A percentile compares a stretch with the other conserved stretches of the same genome.
These are phyloP conservation scores for Suillus subalutaceus DNA, from an alignment of 768 basidiomycete species.

Conservation along the genomic window DNA sequence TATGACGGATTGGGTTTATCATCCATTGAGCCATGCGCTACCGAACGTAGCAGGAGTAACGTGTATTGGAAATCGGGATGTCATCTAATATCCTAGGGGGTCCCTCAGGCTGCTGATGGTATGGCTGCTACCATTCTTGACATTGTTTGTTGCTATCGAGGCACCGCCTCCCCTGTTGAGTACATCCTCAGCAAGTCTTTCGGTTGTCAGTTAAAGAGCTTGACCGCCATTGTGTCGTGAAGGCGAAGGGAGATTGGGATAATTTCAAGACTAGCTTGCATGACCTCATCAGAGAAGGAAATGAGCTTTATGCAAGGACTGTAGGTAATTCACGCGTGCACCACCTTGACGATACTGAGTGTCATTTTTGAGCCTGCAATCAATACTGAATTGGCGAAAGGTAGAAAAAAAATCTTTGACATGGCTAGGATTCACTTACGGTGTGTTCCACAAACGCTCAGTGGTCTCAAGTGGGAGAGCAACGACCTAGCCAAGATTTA, in stretches of 20 bases:
- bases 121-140: constrained; percentile 25
- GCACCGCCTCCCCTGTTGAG: constrained; percentile 24
- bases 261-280: constrained; percentile 22
- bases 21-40: constrained; percentile 22
- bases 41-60: no score
- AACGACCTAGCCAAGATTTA: not conserved
- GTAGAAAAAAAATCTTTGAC: not conserved
- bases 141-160: constrained; percentile 24
- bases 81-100: not conserved
- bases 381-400: not conserved
- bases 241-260: constrained; percentile 14
- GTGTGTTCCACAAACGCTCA: not conserved
- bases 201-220: constrained; percentile 27
- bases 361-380: no score
- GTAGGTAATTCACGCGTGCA: no score
- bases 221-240: constrained; percentile 21
- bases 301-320: no score
- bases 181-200: constrained; percentile 38
- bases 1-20: constrained; percentile 34
- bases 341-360: no score
- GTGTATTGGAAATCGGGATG: constrained; percentile 19
- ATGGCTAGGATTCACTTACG: not conserved
- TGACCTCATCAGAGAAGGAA: no score
- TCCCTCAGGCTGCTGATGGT: not conserved
- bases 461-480: not conserved